Base-by-base conservation (phyloP, 768 basidiomycete genomes). In the Pleurotus sapidus region DNA sequence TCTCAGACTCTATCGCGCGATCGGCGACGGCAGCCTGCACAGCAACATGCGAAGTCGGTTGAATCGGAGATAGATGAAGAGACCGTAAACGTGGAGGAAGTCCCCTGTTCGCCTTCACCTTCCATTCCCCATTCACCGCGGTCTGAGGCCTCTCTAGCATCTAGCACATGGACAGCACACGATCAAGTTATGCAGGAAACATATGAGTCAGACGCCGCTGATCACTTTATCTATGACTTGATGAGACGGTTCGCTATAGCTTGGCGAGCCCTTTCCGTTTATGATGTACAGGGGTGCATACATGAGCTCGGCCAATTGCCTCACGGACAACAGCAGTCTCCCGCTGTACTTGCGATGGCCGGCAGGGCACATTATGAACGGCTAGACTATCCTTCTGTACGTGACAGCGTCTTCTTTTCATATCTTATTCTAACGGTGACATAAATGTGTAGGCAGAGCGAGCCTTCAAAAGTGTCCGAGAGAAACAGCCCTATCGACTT, bases 311-410 rank as follows among this genome's bases (percentile, higher is more conserved):
- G 91, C 67, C 77, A 79, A 64, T 74, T 99, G 61, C 91, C 94
- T 25, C 72, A 77, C 57, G 78, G 78, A 51, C 87, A 96, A 57
- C 87, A 90, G 67, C 76, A 83, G 56, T 88, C 88, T 39, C 80
- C 89, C 53, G 89, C 84, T 78, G 89, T 91, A 45, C 76, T 95
- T 65, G 84, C 87, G 15, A 84, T 95, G 80, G 81, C 90, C 12
- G 97, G 91, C 11, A 84, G 86, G 69, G 91, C 91, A 50, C 88
- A 93, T 67, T 97, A 93, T 71, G 97, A 98, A 71, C 81, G 84
- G 70, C 82, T 89, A 59, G 89, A 98, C 66, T 98, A 97, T 75
- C 77, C 84, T 60, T 83, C 87, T 73, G 95, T 98, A 74, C 70
- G 93, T 79, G 57, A 55, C 58, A 62, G 55, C 37, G 61, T 58